These are phyloP conservation scores for Lachnellula willkommii DNA, from an alignment of 2,329 filamentous ascomycete genomes.

Conservation along the genomic window DNA sequence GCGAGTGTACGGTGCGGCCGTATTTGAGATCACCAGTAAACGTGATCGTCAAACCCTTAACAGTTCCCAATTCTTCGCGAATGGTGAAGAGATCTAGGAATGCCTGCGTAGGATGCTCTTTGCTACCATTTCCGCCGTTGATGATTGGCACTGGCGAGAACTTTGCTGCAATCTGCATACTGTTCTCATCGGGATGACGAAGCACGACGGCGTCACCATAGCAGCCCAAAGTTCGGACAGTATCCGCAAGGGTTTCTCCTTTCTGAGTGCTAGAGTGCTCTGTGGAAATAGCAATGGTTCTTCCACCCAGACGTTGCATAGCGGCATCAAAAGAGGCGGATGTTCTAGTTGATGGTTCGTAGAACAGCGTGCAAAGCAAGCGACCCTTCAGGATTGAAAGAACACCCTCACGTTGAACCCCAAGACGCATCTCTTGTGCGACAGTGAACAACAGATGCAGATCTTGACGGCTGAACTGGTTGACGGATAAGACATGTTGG, in stretches of 20 bases:
- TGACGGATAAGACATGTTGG: constrained; percentile 85
- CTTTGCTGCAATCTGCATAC: constrained; percentile 76
- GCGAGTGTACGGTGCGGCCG: constrained; percentile 89
- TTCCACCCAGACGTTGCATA: constrained; percentile 94
- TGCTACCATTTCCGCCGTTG: constrained; percentile 93
- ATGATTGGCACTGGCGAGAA: constrained; percentile 89
- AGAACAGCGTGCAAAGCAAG: constrained; percentile 90
- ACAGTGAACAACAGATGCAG: constrained; percentile 93
- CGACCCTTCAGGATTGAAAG: constrained; percentile 81
- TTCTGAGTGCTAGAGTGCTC: constrained; percentile 85
- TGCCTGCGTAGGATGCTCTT: constrained; percentile 95
- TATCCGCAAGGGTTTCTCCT: constrained; percentile 90
- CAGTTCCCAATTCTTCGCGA: constrained; percentile 91
- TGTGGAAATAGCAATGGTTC: constrained; percentile 76
- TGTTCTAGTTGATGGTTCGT: constrained; percentile 93
- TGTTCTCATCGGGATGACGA: constrained; percentile 79
- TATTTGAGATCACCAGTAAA: constrained; percentile 92
- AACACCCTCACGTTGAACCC: constrained; percentile 86
- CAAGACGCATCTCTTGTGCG: constrained; percentile 94
- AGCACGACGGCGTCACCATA: constrained; percentile 96
- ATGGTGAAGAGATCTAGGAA: constrained; percentile 98
- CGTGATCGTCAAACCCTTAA: constrained; percentile 91
- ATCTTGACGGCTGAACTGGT: constrained; percentile 81
- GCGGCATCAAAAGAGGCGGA: constrained; percentile 95
- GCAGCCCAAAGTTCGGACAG: constrained; percentile 85